Percentiles rank a stretch among this genome's conserved stretches.
phyloP scores from a whole-genome alignment of 495 filamentous ascomycete species.

The Cenococcum geophilum region DNA sequence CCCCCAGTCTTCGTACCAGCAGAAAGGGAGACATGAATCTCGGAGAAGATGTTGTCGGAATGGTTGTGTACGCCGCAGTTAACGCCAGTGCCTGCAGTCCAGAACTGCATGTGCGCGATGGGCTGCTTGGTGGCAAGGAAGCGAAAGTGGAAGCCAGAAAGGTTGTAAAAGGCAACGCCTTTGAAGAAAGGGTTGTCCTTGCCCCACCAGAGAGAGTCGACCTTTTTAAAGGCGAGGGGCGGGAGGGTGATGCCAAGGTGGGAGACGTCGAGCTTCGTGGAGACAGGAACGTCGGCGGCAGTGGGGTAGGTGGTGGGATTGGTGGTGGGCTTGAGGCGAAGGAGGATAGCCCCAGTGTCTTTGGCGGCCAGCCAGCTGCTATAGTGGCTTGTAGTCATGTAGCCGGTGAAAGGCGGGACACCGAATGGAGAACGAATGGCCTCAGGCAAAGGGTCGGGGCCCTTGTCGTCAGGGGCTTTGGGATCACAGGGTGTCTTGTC shows the following conservation, averaged over 20 bases:
- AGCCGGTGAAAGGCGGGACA: too few species aligned
- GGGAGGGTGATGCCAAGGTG: background rate
- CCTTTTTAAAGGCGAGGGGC: background rate
- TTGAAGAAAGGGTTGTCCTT: background rate
- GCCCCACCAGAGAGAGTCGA: background rate
- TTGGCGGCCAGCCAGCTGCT: background rate
- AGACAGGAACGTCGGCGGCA: background rate
- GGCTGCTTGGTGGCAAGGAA: background rate
- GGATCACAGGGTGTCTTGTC: too few species aligned
- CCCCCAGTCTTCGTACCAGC: background rate
- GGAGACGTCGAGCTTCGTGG: background rate
- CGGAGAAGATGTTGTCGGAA: background rate
- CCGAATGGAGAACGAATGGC: too few species aligned
- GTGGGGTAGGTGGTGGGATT: background rate
- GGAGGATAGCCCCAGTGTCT: background rate
- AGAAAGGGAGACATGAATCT: background rate
- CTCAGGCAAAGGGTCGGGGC: too few species aligned
- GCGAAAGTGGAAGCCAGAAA: background rate
- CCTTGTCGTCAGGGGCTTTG: too few species aligned
- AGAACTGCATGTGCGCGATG: background rate
- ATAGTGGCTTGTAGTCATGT: background rate
- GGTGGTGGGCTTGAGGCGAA: background rate
- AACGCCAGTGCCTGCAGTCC: background rate
- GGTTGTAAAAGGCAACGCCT: background rate
- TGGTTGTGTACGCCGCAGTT: background rate